Evolutionary conservation across 805 yeast genomes (phyloP).

Genomic region (Torulaspora indica): DNA sequence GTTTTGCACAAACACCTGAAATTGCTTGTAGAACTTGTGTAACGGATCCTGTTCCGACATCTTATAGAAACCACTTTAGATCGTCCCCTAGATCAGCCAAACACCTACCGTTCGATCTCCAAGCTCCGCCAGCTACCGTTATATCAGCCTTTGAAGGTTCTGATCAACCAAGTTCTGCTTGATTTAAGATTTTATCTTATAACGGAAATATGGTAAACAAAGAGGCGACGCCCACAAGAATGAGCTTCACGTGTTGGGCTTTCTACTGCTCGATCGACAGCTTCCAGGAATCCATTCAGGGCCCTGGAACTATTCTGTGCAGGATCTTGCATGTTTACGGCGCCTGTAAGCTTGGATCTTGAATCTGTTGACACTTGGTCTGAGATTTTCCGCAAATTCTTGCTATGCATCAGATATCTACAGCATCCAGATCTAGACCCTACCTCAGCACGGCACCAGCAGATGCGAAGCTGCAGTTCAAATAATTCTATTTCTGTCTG

Average conservation of each 20-base stretch:
- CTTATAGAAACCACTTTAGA: neutral
- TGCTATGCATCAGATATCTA: no score
- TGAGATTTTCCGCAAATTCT: no score
- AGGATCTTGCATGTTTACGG: neutral
- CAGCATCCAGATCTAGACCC: no score
- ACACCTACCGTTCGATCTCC: neutral
- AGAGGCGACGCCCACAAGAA: slow-evolving; percentile 2
- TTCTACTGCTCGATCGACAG: neutral
- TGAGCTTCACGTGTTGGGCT: slow-evolving; percentile 3
- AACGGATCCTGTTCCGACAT: slow-evolving; percentile 32
- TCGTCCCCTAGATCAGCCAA: neutral
- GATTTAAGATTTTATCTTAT: slow-evolving; percentile 5
- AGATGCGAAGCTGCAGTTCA: no score
- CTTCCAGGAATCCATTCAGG: neutral
- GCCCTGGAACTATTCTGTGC: neutral
- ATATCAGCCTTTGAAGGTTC: slow-evolving; percentile 3
- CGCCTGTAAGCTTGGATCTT: neutral
- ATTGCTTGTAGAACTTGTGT: slow-evolving; percentile 41
- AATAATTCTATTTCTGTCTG: no score
- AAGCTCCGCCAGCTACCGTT: neutral
- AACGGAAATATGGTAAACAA: slow-evolving; percentile 10
- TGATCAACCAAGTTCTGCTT: neutral
- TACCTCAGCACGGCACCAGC: no score
- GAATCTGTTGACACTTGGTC: no score
- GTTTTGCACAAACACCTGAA: slow-evolving; percentile 41